Conservation (phyloP, 202 grass and related monocot genomes). For the Zizania palustris region DNA sequence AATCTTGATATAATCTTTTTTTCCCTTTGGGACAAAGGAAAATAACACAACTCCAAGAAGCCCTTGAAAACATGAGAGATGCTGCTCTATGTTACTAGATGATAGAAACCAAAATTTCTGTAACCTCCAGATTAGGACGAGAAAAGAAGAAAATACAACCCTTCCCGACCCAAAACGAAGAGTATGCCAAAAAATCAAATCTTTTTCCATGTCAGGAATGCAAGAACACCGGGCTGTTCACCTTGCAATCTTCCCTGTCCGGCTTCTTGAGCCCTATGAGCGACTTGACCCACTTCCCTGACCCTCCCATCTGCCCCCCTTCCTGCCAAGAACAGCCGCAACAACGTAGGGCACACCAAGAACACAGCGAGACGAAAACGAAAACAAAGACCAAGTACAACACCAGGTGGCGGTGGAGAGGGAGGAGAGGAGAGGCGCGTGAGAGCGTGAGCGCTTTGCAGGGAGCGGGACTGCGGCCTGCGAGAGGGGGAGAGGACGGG, state of each 20-base stretch:
- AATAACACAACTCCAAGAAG: neutral
- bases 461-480: conserved; percentile 41
- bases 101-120: neutral
- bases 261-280: conserved; percentile 92
- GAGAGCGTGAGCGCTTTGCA: conserved; percentile 36
- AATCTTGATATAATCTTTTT: neutral
- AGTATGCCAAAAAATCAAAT: neutral
- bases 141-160: neutral
- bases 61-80: neutral
- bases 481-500: neutral
- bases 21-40: conserved; percentile 5
- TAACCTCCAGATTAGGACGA: too few relatives aligned
- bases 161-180: neutral
- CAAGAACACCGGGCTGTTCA: conserved; percentile 24
- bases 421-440: neutral
- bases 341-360: neutral
- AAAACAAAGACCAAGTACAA: neutral
- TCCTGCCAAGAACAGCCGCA: conserved; percentile 26
- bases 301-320: conserved; percentile 50
- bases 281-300: conserved; percentile 89
- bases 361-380: conserved; percentile 35
- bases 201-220: neutral
- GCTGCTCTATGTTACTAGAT: neutral
- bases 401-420: neutral
- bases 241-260: conserved; percentile 67